Evolutionary conservation across 306 rosid genomes (phyloP).

Genomic region (Sphenostylis stenocarpa): DNA sequence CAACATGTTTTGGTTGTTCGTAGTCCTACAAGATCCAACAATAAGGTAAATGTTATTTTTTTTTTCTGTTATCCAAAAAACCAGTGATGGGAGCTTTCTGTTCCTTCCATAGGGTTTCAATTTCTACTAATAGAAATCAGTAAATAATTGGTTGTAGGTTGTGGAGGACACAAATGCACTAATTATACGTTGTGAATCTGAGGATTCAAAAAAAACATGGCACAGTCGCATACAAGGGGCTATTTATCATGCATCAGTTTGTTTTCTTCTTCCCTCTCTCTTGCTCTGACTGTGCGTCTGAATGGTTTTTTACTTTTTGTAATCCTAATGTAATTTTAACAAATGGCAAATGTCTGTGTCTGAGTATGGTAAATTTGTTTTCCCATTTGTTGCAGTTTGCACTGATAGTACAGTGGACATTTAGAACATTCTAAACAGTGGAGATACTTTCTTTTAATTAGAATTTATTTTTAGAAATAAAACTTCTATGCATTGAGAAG

Average conservation of each 20-base stretch:
- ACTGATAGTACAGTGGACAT: background rate
- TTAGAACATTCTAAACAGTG: background rate
- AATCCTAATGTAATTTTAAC: background rate
- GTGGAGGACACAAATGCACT: constrained; percentile 89
- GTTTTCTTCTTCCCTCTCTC: constrained; percentile 19
- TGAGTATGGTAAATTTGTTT: constrained; percentile 5
- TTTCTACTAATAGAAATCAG: constrained; percentile 11
- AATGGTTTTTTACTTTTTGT: background rate
- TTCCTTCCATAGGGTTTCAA: constrained; percentile 8
- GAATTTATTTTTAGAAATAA: constrained; percentile 4
- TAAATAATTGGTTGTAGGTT: constrained; percentile 52
- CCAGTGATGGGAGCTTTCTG: constrained; percentile 4
- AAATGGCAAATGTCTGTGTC: background rate
- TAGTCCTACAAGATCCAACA: constrained; percentile 52
- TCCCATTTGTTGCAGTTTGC: background rate
- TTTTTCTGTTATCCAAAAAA: constrained; percentile 20
- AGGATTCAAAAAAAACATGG: constrained; percentile 77
- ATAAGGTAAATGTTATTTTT: constrained; percentile 57
- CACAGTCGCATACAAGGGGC: constrained; percentile 85
- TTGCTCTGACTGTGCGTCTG: background rate
- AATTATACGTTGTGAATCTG: constrained; percentile 77
- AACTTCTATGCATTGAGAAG: constrained; percentile 3
- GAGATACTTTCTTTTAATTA: background rate
- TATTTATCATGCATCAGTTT: constrained; percentile 84
- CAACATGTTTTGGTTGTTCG: constrained; percentile 78